Percentiles rank a stretch among this genome's conserved stretches.
Conservation (phyloP, 31 red algal genomes). For the Bonnemaisonia californica region DNA sequence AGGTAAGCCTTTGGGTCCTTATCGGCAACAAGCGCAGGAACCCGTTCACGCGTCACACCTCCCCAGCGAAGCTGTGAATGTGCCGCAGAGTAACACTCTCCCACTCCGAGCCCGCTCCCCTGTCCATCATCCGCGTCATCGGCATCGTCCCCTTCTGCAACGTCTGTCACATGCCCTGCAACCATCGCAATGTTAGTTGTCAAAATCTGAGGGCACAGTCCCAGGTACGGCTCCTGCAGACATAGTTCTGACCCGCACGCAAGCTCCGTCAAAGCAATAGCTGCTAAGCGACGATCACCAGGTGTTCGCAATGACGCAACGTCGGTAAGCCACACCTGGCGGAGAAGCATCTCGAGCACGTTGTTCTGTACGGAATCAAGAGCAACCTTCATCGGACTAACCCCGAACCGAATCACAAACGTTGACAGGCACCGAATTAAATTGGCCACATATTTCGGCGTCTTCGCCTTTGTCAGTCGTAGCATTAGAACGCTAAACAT, state of each 20-base stretch:
- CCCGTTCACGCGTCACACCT: neutral
- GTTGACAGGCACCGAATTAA: slow-evolving; percentile 70
- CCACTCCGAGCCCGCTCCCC: slow-evolving; percentile 35
- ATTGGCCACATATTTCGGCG: slow-evolving; percentile 60
- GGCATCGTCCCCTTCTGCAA: slow-evolving; percentile 34
- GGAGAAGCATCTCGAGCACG: slow-evolving; percentile 67
- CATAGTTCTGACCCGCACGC: slow-evolving; percentile 65
- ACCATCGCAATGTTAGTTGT: slow-evolving; percentile 56
- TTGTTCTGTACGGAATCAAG: slow-evolving; percentile 73
- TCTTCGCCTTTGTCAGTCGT: slow-evolving; percentile 74
- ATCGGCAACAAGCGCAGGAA: neutral
- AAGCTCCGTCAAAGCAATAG: slow-evolving; percentile 64
- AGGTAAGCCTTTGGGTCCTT: neutral
- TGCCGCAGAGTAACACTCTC: slow-evolving; percentile 55
- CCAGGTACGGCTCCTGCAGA: slow-evolving; percentile 35
- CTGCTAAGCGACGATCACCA: slow-evolving; percentile 50
- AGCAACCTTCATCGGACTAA: slow-evolving; percentile 40
- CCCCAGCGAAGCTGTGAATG: slow-evolving; percentile 67
- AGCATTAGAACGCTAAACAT: slow-evolving; percentile 85
- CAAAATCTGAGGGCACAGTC: slow-evolving; percentile 67
- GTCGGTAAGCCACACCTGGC: slow-evolving; percentile 83
- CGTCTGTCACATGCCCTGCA: slow-evolving; percentile 40
- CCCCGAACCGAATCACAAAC: slow-evolving; percentile 80
- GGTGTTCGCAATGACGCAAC: slow-evolving; percentile 46
- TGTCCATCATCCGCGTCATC: neutral